Conservation (phyloP, 108 stramenopile genomes). For the Ochromonas danica region DNA sequence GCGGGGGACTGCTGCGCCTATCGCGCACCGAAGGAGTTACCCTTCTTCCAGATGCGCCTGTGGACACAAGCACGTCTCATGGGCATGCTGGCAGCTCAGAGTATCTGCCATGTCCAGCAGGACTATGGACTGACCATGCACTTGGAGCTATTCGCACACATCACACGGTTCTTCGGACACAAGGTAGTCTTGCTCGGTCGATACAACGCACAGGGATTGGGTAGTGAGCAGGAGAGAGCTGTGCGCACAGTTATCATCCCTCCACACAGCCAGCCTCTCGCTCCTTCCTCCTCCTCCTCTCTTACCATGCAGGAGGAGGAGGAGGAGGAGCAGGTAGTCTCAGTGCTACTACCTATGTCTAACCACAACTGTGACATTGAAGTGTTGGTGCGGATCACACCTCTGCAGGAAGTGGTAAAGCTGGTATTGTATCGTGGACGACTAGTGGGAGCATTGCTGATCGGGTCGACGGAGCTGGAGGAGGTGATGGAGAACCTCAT, state of each 20-base stretch:
- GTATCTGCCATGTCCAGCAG: conserved; percentile 43
- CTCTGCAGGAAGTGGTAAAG: conserved; percentile 38
- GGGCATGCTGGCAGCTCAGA: conserved; percentile 46
- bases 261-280: too few species aligned
- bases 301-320: too few species aligned
- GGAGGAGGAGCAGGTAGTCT: too few species aligned
- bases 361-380: not conserved
- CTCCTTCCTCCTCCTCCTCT: too few species aligned
- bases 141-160: conserved; percentile 55
- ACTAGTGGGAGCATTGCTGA: conserved; percentile 51
- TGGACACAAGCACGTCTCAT: conserved; percentile 53
- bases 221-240: conserved; percentile 11
- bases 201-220: conserved; percentile 43
- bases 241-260: not conserved
- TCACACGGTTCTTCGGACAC: conserved; percentile 50
- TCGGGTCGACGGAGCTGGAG: conserved; percentile 56
- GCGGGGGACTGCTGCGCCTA: conserved; percentile 50
- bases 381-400: conserved; percentile 23
- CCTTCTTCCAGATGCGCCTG: conserved; percentile 57
- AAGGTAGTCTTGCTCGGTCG: conserved; percentile 48
- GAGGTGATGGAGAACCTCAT: conserved; percentile 60
- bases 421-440: conserved; percentile 42
- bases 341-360: not conserved
- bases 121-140: conserved; percentile 40
- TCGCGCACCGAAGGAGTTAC: conserved; percentile 30